These are phyloP conservation scores for Thelonectria discophora DNA, from an alignment of 2,329 filamentous ascomycete species.

Conservation along the genomic window DNA sequence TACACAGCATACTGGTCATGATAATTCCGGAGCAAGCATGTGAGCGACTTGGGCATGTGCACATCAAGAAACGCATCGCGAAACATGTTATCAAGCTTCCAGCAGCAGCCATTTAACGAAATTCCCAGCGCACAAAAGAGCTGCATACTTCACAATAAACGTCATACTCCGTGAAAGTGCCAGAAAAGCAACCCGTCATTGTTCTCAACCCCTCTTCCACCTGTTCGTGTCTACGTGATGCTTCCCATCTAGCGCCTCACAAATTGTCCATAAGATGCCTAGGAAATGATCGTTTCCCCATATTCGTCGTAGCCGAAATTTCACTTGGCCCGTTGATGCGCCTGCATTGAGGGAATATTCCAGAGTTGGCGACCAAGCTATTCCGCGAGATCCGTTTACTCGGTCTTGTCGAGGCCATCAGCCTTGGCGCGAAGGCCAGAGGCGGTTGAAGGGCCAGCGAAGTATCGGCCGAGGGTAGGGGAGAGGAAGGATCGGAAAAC, in stretches of 20 bases:
- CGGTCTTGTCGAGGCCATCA: slow-evolving; percentile 76
- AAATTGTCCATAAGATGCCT: slow-evolving; percentile 20
- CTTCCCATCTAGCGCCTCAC: slow-evolving; percentile 23
- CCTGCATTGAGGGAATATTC: slow-evolving; percentile 24
- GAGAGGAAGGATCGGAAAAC: slow-evolving; percentile 96
- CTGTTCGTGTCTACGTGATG: slow-evolving; percentile 21
- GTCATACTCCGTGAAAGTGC: slow-evolving; percentile 33
- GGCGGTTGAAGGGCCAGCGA: slow-evolving; percentile 76
- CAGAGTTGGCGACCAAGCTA: slow-evolving; percentile 40
- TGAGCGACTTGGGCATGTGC: slow-evolving; percentile 22
- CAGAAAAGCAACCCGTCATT: slow-evolving; percentile 26
- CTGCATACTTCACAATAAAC: slow-evolving; percentile 35
- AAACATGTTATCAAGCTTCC: slow-evolving; percentile 43
- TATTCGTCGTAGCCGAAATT: slow-evolving; percentile 32
- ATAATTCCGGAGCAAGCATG: neutral
- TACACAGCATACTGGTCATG: neutral
- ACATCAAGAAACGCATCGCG: slow-evolving; percentile 25
- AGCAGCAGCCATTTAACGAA: slow-evolving; percentile 38
- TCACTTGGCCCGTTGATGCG: slow-evolving; percentile 37
- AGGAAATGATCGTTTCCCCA: slow-evolving; percentile 25
- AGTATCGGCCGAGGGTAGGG: slow-evolving; percentile 93
- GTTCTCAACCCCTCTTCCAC: slow-evolving; percentile 30
- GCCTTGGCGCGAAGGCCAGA: slow-evolving; percentile 89
- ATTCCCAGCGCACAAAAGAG: slow-evolving; percentile 35
- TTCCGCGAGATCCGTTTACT: slow-evolving; percentile 56